Evolutionary conservation across 1,284 basidiomycete genomes (phyloP).

Genomic region (Agroathelia rolfsii): DNA sequence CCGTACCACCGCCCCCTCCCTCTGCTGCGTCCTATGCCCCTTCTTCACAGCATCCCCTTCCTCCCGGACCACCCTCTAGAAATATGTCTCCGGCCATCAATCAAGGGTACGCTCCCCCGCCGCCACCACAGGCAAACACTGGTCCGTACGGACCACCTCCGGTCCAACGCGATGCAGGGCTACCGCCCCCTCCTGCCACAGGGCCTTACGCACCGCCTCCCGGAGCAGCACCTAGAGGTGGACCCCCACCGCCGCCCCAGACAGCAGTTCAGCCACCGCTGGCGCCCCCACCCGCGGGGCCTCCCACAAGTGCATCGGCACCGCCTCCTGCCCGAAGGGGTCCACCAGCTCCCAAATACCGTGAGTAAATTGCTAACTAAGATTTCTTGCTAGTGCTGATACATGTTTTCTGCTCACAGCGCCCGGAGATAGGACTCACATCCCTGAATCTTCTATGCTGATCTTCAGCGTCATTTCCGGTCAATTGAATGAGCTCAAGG

Average conservation of each 20-base stretch:
- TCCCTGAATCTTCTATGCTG: slow-evolving; percentile 61
- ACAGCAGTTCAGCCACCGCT: slow-evolving; percentile 10
- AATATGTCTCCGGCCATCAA: too few relatives aligned
- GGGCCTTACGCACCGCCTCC: slow-evolving; percentile 26
- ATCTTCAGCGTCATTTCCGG: slow-evolving; percentile 60
- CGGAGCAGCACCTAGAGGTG: too few relatives aligned
- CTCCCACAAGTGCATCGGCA: too few relatives aligned
- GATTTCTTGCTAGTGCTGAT: slow-evolving; percentile 5
- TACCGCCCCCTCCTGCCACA: slow-evolving; percentile 21
- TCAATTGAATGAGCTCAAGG: slow-evolving; percentile 57
- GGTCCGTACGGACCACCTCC: too few relatives aligned
- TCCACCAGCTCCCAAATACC: slow-evolving; percentile 72
- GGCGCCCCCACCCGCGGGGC: slow-evolving; percentile 1
- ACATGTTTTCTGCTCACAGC: slow-evolving; percentile 35
- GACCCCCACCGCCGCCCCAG: slow-evolving; percentile 18
- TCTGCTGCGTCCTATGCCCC: slow-evolving; percentile 18
- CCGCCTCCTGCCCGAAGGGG: slow-evolving; percentile 26
- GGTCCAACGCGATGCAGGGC: too few relatives aligned
- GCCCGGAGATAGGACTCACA: slow-evolving; percentile 84
- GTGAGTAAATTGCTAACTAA: slow-evolving; percentile 41
- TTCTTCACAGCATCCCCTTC: slow-evolving; percentile 16
- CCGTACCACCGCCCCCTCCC: slow-evolving; percentile 20
- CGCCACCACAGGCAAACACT: slow-evolving; percentile 13
- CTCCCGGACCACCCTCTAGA: slow-evolving; percentile 17
- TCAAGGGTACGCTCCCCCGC: slow-evolving; percentile 25